A percentile compares a stretch with the other conserved stretches of the same genome.
Evolutionary conservation across 2,329 filamentous ascomycete species (phyloP).

Genomic region (Achaetomium macrosporum): DNA sequence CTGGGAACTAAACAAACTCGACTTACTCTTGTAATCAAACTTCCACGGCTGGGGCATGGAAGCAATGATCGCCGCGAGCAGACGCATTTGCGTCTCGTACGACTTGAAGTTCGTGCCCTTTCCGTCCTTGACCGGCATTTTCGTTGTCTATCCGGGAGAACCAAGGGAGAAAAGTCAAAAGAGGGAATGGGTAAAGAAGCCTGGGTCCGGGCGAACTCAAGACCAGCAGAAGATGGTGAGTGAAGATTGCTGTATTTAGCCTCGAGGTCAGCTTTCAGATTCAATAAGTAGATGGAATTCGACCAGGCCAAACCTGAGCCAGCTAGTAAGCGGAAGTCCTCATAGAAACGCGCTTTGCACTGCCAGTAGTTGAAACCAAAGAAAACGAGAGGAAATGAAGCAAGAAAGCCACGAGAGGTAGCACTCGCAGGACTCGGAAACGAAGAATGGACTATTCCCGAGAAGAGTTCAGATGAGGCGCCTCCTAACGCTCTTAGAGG

Average conservation of each 20-base stretch:
- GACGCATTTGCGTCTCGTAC: slow-evolving; percentile 54
- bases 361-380: neutral
- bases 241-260: neutral
- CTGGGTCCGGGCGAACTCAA: neutral
- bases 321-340: neutral
- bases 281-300: neutral
- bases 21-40: slow-evolving; percentile 58
- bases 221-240: neutral
- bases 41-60: slow-evolving; percentile 45
- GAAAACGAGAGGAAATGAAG: neutral
- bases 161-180: neutral
- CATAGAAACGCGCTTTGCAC: neutral
- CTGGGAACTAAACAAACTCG: neutral
- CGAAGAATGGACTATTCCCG: slow-evolving; percentile 2
- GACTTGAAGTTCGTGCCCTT: slow-evolving; percentile 49
- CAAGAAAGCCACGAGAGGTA: neutral
- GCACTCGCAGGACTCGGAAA: neutral
- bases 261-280: neutral
- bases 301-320: too few relatives aligned
- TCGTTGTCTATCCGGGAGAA: neutral
- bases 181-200: neutral
- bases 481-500: neutral
- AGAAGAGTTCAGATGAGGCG: slow-evolving; percentile 2
- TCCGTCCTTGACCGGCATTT: slow-evolving; percentile 2
- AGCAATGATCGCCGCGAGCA: slow-evolving; percentile 56